These are phyloP conservation scores for Jimgerdemannia flammicorona DNA, from an alignment of 192 early-diverging fungal species.

Conservation along the genomic window DNA sequence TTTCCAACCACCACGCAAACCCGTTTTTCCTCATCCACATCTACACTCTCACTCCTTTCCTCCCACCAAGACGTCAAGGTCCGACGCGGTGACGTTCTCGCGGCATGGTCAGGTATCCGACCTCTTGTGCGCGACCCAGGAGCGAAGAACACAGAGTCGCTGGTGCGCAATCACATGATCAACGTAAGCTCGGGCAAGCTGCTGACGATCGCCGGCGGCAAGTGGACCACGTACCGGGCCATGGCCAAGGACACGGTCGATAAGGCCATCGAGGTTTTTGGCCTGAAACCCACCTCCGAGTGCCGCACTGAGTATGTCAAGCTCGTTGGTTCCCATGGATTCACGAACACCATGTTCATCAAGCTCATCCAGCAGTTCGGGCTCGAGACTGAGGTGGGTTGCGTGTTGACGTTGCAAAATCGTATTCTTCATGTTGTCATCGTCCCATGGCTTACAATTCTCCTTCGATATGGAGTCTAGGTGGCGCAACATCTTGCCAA, in stretches of 20 bases:
- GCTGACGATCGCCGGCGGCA: slow-evolving; percentile 95
- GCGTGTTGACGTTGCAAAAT: not conserved
- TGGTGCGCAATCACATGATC: slow-evolving; percentile 98
- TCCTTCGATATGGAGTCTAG: not conserved
- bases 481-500: slow-evolving; percentile 87
- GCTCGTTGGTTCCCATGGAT: slow-evolving; percentile 84
- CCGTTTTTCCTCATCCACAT: not conserved
- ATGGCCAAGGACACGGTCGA: slow-evolving; percentile 97
- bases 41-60: not conserved
- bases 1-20: not conserved
- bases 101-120: slow-evolving; percentile 97
- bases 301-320: slow-evolving; percentile 75
- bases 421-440: not conserved
- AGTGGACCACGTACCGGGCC: slow-evolving; percentile 97
- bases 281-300: slow-evolving; percentile 52
- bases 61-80: slow-evolving; percentile 79
- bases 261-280: slow-evolving; percentile 73
- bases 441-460: too few relatives aligned
- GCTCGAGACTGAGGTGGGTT: slow-evolving; percentile 69
- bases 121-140: slow-evolving; percentile 94
- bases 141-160: slow-evolving; percentile 85
- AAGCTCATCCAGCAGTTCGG: slow-evolving; percentile 95
- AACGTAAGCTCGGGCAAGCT: slow-evolving; percentile 76
- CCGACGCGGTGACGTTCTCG: slow-evolving; percentile 92
- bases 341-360: slow-evolving; percentile 92